Evolutionary conservation across 768 basidiomycete genomes (phyloP).

Genomic region (Cytidiella melzeri): DNA sequence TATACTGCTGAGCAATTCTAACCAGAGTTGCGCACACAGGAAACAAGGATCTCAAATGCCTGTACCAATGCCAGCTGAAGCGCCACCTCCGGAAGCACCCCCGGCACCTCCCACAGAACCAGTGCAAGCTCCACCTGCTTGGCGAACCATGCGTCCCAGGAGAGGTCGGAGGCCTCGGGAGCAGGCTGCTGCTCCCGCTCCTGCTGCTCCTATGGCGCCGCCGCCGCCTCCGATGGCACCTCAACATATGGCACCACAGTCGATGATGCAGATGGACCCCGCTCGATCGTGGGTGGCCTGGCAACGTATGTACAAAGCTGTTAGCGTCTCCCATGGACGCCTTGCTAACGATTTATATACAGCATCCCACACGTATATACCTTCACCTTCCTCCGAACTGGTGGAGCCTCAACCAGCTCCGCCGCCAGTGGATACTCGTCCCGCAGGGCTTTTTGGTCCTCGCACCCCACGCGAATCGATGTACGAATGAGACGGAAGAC

Average conservation of each 20-base stretch:
- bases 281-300: constrained; percentile 36
- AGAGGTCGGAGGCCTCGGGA: constrained; percentile 5
- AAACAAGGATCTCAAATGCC: constrained; percentile 5
- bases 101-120: constrained; percentile 31
- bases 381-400: constrained; percentile 53
- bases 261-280: constrained; percentile 17
- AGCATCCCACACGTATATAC: constrained; percentile 55
- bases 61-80: constrained; percentile 28
- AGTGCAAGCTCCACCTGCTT: constrained; percentile 48
- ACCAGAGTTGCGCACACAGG: constrained; percentile 12
- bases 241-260: constrained; percentile 12
- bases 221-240: constrained; percentile 13
- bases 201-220: constrained; percentile 14
- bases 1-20: neutral
- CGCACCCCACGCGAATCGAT: constrained; percentile 48
- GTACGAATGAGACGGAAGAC: neutral
- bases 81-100: constrained; percentile 39
- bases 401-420: constrained; percentile 38
- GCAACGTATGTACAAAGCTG: constrained; percentile 29
- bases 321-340: neutral
- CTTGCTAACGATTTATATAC: constrained; percentile 5
- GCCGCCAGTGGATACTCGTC: constrained; percentile 52
- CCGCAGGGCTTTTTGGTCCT: constrained; percentile 72
- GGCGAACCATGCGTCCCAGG: constrained; percentile 37
- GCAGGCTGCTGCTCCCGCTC: constrained; percentile 15